These are phyloP conservation scores for Brassica juncea DNA, from an alignment of 345 rosid genomes.

Conservation along the genomic window DNA sequence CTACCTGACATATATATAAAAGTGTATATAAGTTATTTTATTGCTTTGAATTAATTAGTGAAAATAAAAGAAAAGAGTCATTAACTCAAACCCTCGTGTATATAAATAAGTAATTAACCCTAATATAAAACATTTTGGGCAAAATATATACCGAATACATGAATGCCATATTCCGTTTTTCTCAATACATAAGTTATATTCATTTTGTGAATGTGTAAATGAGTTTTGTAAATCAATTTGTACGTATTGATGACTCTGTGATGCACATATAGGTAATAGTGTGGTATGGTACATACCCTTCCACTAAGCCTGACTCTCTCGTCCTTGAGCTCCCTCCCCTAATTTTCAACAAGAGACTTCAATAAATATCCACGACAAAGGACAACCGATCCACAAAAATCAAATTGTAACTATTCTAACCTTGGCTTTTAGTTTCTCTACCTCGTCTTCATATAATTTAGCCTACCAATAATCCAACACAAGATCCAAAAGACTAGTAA, in stretches of 20 bases:
- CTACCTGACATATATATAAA: neutral
- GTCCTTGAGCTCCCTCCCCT: conserved; percentile 55
- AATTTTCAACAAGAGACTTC: neutral
- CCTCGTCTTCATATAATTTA: conserved; percentile 47
- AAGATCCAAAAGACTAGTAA: neutral
- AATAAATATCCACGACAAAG: neutral
- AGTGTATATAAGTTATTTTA: no score
- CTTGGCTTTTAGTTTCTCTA: conserved; percentile 50
- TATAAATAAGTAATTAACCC: neutral
- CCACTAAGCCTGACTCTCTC: conserved; percentile 47
- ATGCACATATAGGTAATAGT: neutral
- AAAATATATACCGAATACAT: neutral
- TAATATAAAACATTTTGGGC: neutral
- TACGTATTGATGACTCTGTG: neutral
- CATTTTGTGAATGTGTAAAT: neutral
- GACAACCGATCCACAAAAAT: neutral
- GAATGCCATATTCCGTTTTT: neutral
- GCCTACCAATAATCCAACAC: conserved; percentile 39
- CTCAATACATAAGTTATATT: neutral
- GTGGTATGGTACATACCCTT: conserved; percentile 42
- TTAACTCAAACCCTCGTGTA: no score
- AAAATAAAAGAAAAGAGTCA: neutral
- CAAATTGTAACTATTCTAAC: conserved; percentile 32
- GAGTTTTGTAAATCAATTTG: neutral
- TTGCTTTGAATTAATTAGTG: neutral